Base-by-base conservation (phyloP, 768 basidiomycete species). In the Pleurotus djamor region DNA sequence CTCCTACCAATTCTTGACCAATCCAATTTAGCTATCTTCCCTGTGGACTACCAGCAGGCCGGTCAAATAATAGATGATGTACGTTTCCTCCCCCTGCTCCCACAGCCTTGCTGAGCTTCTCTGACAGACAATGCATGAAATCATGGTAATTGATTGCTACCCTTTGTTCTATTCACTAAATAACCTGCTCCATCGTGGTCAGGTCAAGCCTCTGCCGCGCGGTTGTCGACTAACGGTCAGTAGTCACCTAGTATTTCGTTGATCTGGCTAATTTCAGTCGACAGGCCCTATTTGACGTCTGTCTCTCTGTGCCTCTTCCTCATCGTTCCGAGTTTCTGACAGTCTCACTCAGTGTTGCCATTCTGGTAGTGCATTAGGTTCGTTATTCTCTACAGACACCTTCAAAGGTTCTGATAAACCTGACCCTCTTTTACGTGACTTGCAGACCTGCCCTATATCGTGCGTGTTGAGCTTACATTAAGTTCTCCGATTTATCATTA, bases 31-130 rank as follows among this genome's bases (percentile, higher is more conserved):
- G 90, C 88, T 28, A 96, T 98, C 64, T 98, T 87, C 68, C 97
- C 96, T 0, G 69, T 95, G 16, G 96, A 99, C 71, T 92, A 86
- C 77, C 82, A 91, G 75, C 72, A 76, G 44, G 76, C 76, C 0
- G 92, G 94, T 0, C 80, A 89, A 57, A 95, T 99, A 57, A 74
- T 94, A 14, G 96, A 84, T 65, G 82, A 84, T 68, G 83, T 82
- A 52, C 9, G 78, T 71, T 5, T 9, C 28, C 41, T 7, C 9
- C 21, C n/a, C 4, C 10, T 17, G 21, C 21, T 28, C 21, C 21
- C 21, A 43, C 8, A n/a, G n/a, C 21, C n/a, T 56, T 41, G n/a
- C 21, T 32, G 36, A 49, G 12, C n/a, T 38, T 5, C 41, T 38
- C 17, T 17, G 51, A 36, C 48, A 83, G 82, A 78, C 78, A 58